Evolutionary conservation across 306 rosid species (phyloP), one percentile per base, ranked within the genome.

Genomic region (Prinsepia uniflora): DNA sequence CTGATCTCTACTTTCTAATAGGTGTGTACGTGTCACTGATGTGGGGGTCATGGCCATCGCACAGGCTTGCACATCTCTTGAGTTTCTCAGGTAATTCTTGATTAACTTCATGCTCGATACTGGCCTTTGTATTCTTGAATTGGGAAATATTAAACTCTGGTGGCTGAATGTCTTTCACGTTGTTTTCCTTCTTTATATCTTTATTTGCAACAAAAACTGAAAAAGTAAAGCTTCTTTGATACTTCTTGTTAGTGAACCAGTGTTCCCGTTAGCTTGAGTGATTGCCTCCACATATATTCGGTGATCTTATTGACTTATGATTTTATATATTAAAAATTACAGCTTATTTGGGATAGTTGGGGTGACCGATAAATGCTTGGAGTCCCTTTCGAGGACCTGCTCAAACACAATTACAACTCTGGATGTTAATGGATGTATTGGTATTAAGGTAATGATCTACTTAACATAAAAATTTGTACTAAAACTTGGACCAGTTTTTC

Each of bases 301-400:
- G 24, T 68, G 53, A 42, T 52, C 67, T 64, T 17, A 54, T 75
- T 77, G 76, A 79, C 54, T 57, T 58, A 65, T 70, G 77, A 30
- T 30, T 30, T 3, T 30, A 30, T 30, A 3, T 47, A 58, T 49
- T 36, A 36, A 13, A 54, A 49, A 55, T 43, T 89, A 89, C 86
- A 92, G 97, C 85, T 84, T 92, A 73, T 92, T 85, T 44, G 97
- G 97, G 71, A 89, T 89, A 78, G 79, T 78, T 67, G 96, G 97
- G 14, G 92, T 87, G 76, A 92, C 94, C 2, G 92, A 92, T 64
- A 81, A 80, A 76, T 84, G 92, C 82, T 75, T 92, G 59, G 94
- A 84, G 79, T 82, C 81, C 75, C 94, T 92, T 72, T 87, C 97
- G 49, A 69, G 76, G 69, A 74, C 89, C 24, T 81, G 89, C 78